Conservation (phyloP, 2,329 filamentous ascomycete genomes). For the Phialophora expanda region DNA sequence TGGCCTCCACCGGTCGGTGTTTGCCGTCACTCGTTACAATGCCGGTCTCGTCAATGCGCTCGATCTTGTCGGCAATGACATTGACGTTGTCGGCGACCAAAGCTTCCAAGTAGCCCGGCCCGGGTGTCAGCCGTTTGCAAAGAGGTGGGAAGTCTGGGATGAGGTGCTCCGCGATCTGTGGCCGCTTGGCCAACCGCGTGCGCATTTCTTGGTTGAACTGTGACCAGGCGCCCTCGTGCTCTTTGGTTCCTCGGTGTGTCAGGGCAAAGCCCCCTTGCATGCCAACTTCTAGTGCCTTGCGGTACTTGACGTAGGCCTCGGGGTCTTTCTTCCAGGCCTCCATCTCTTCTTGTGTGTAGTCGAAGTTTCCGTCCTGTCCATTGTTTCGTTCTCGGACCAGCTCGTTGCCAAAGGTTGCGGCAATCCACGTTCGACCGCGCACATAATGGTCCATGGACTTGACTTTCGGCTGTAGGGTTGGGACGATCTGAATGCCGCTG, state of each 20-base stretch:
- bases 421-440: constrained; percentile 42
- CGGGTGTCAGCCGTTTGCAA: constrained; percentile 54
- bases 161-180: constrained; percentile 46
- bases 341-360: constrained; percentile 41
- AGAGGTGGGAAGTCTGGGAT: constrained; percentile 50
- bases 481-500: constrained; percentile 42
- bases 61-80: constrained; percentile 30
- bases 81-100: constrained; percentile 39
- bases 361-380: constrained; percentile 41
- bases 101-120: constrained; percentile 48
- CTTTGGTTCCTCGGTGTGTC: constrained; percentile 34
- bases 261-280: constrained; percentile 41
- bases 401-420: constrained; percentile 38
- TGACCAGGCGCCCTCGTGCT: constrained; percentile 31
- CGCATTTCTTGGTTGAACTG: constrained; percentile 36
- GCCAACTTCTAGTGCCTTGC: constrained; percentile 44
- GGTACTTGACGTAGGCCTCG: constrained; percentile 41
- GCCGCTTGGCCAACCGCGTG: constrained; percentile 41
- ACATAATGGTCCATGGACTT: constrained; percentile 42
- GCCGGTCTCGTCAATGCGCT: constrained; percentile 31
- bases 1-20: constrained; percentile 44
- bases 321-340: constrained; percentile 36
- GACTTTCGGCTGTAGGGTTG: constrained; percentile 36
- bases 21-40: constrained; percentile 42
- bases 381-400: constrained; percentile 35